These are phyloP conservation scores for Ogataea glucozyma DNA, from an alignment of 805 yeast species.

Conservation along the genomic window DNA sequence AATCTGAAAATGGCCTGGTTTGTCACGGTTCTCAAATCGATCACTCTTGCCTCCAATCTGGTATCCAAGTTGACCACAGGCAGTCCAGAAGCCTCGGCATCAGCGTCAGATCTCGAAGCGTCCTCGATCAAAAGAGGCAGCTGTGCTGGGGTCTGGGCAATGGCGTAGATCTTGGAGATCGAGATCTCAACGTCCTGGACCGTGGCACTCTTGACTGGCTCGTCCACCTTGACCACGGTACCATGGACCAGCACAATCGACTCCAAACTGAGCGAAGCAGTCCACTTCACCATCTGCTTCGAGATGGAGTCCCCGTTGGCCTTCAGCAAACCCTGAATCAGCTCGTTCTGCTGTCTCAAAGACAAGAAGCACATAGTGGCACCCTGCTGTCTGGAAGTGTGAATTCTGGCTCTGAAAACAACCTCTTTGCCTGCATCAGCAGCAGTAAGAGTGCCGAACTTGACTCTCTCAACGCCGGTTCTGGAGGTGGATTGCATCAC, in stretches of 20 bases:
- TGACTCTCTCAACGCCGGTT: constrained; percentile 64
- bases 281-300: constrained; percentile 97
- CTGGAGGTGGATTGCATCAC: constrained; percentile 72
- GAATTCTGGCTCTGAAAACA: constrained; percentile 90
- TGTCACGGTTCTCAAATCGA: constrained; percentile 94
- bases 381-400: constrained; percentile 92
- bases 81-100: constrained; percentile 86
- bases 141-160: constrained; percentile 87
- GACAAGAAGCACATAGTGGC: constrained; percentile 90
- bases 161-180: constrained; percentile 68
- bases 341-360: constrained; percentile 83
- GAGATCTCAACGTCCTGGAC: constrained; percentile 87
- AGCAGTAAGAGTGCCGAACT: constrained; percentile 56
- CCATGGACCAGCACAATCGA: constrained; percentile 92
- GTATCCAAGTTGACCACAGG: constrained; percentile 97
- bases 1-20: constrained; percentile 97
- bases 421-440: constrained; percentile 74
- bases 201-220: constrained; percentile 85
- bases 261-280: constrained; percentile 80
- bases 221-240: constrained; percentile 77
- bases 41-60: constrained; percentile 90
- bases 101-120: constrained; percentile 92
- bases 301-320: constrained; percentile 71
- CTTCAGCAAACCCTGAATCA: constrained; percentile 83
- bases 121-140: constrained; percentile 95